Evolutionary conservation across 108 stramenopile species (phyloP), one percentile per base, ranked within the genome.

Genomic region (Pseudonitzschia delicatissima): DNA sequence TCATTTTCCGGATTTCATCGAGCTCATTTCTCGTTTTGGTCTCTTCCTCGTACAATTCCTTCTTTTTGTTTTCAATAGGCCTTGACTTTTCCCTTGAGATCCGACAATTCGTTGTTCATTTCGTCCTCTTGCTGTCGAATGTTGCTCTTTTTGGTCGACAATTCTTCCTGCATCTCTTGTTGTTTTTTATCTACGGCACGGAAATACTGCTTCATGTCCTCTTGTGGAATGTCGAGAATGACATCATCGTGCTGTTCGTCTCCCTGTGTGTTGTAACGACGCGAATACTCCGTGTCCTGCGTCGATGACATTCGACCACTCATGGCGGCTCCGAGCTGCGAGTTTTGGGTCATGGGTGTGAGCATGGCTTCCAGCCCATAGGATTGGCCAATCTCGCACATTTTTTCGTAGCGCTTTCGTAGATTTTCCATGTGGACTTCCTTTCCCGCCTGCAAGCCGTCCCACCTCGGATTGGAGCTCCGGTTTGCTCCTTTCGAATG

Each of bases 201-300:
- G 44, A 75, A 71, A 53, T 86, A 90, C 50, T 83, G 79, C 29
- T 81, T 68, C 76, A 93, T 74, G 25, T 93, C 92, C 18, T 85
- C 77, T 58, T 71, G 34, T 1, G 84, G 68, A 37, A 92, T 88
- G 4, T 74, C 62, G 0, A 69, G 45, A 58, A 74, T 60, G 36
- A 51, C 66, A 6, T 61, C 47, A 28, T 21, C 40, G 5, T 52
- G 28, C 21, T 40, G 51, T 1, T 44, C 39, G 45, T 72, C 44
- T 12, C 37, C 64, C 64, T 48, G 47, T 4, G 64, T 42, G 15
- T 11, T 25, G 27, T 71, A 13, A 40, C 34, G 44, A 57, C 11
- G 34, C 40, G 32, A 63, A 5, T 3, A 5, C 4, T 33, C 69
- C 23, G 70, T 51, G 48, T 50, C 74, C 69, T 93, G 87, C 11